Conservation (phyloP, 331 rosid species). For the Pyrus hybrid region DNA sequence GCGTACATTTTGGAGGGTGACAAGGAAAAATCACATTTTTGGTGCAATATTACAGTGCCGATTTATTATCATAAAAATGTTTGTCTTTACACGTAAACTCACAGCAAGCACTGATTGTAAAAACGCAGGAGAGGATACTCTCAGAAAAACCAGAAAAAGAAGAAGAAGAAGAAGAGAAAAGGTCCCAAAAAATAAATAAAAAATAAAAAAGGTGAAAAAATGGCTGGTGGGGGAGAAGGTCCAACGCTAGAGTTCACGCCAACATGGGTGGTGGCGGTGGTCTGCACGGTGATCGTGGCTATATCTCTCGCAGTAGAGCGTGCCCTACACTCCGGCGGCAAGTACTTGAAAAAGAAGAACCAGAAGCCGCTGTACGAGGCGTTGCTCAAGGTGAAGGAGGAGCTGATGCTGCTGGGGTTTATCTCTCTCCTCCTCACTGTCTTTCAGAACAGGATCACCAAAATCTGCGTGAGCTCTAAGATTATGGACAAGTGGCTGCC, state of each 20-base stretch:
- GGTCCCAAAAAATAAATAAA: not conserved
- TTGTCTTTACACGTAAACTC: not conserved
- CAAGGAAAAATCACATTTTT: not conserved
- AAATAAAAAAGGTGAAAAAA: not conserved
- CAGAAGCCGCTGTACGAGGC: slow-evolving; percentile 49
- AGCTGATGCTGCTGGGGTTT: slow-evolving; percentile 53
- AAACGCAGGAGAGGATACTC: not conserved
- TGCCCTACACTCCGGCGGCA: slow-evolving; percentile 27
- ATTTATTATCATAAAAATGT: not conserved
- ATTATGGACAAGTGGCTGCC: slow-evolving; percentile 27
- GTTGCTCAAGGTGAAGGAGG: slow-evolving; percentile 42
- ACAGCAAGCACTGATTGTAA: not conserved
- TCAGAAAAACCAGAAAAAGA: not conserved
- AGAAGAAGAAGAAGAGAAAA: not conserved
- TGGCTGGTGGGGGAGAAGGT: slow-evolving; percentile 34
- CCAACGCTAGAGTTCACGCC: slow-evolving; percentile 37
- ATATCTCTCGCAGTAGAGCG: slow-evolving; percentile 37
- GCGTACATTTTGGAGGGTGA: not conserved
- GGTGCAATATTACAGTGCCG: not conserved
- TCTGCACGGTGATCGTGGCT: slow-evolving; percentile 35
- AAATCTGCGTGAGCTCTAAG: slow-evolving; percentile 24
- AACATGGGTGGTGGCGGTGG: slow-evolving; percentile 42
- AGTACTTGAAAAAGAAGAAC: slow-evolving; percentile 27
- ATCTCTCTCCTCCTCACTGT: slow-evolving; percentile 45
- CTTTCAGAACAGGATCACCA: slow-evolving; percentile 26